These are phyloP conservation scores for Basipetospora chlamydospora DNA, from an alignment of 2,329 filamentous ascomycete species.

Conservation along the genomic window DNA sequence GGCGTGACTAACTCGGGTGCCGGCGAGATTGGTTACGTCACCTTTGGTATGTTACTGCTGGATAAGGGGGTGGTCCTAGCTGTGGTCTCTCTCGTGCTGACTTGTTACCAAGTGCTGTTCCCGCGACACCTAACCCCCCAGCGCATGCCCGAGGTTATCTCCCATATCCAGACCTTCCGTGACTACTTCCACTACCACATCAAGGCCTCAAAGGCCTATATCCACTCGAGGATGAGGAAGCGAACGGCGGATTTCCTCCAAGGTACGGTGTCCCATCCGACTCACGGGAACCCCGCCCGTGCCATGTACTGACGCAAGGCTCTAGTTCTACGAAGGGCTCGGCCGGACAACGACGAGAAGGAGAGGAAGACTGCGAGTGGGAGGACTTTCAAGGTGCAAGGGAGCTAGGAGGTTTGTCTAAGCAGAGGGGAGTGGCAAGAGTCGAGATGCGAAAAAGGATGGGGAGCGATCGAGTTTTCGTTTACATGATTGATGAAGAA, in stretches of 20 bases:
- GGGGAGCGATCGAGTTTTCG: not conserved
- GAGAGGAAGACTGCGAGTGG: slow-evolving; percentile 97
- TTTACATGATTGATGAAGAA: slow-evolving; percentile 1
- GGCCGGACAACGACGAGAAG: slow-evolving; percentile 91
- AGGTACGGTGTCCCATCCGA: slow-evolving; percentile 48
- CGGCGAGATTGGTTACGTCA: slow-evolving; percentile 91
- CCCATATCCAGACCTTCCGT: slow-evolving; percentile 98
- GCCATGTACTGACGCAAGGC: slow-evolving; percentile 13
- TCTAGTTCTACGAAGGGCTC: slow-evolving; percentile 81
- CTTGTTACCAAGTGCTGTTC: too few species aligned
- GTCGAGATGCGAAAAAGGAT: too few species aligned
- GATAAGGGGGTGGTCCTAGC: too few species aligned
- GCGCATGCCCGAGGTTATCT: slow-evolving; percentile 87
- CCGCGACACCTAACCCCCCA: slow-evolving; percentile 85
- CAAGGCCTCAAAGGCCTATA: slow-evolving; percentile 98
- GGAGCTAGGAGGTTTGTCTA: too few species aligned
- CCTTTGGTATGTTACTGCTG: slow-evolving; percentile 54
- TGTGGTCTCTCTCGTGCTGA: too few species aligned
- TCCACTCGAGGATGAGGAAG: slow-evolving; percentile 95
- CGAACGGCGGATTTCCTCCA: slow-evolving; percentile 97
- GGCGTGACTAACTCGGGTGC: slow-evolving; percentile 64
- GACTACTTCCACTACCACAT: slow-evolving; percentile 99
- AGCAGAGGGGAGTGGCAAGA: too few species aligned
- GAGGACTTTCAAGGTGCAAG: slow-evolving; percentile 63
- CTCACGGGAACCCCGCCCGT: not conserved